These are phyloP conservation scores for Amanita brunnescens DNA, from an alignment of 768 basidiomycete species.

Conservation along the genomic window DNA sequence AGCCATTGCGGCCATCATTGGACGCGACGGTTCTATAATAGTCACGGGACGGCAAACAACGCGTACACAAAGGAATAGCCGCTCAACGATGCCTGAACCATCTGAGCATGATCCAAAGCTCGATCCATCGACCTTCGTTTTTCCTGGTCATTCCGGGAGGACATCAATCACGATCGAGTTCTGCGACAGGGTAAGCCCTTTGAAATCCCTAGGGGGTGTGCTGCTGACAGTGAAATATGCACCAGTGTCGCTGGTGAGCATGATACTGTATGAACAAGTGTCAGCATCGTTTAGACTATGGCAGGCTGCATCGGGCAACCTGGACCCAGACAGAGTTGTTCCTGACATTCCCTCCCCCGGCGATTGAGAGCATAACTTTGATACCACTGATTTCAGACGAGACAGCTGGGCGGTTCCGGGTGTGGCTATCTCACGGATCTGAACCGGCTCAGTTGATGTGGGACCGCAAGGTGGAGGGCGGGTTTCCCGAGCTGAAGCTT, in stretches of 20 bases:
- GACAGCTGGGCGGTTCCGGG: conserved; percentile 82
- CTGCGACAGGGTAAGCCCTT: conserved; percentile 68
- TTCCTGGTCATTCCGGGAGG: conserved; percentile 34
- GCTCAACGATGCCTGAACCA: background rate
- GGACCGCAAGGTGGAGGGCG: conserved; percentile 88
- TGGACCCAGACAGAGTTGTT: conserved; percentile 94
- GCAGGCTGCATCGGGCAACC: conserved; percentile 83
- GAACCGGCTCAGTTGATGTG: conserved; percentile 51
- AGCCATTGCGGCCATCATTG: background rate
- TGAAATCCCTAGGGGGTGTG: background rate
- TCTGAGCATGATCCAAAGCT: conserved; percentile 13
- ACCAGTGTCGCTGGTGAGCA: conserved; percentile 73
- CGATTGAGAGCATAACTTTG: conserved; percentile 56
- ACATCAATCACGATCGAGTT: conserved; percentile 80
- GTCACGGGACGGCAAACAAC: conserved; percentile 35
- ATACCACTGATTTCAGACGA: conserved; percentile 73
- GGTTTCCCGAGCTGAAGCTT: conserved; percentile 85
- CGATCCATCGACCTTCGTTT: conserved; percentile 47
- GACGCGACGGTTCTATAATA: background rate
- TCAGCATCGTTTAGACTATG: background rate
- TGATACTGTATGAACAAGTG: background rate
- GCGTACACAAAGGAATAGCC: conserved; percentile 41
- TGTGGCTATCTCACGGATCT: conserved; percentile 58
- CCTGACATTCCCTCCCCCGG: conserved; percentile 81
- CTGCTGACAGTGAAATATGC: background rate